Base-by-base conservation (phyloP, 2,329 filamentous ascomycete genomes). In the Colletotrichum sp. region DNA sequence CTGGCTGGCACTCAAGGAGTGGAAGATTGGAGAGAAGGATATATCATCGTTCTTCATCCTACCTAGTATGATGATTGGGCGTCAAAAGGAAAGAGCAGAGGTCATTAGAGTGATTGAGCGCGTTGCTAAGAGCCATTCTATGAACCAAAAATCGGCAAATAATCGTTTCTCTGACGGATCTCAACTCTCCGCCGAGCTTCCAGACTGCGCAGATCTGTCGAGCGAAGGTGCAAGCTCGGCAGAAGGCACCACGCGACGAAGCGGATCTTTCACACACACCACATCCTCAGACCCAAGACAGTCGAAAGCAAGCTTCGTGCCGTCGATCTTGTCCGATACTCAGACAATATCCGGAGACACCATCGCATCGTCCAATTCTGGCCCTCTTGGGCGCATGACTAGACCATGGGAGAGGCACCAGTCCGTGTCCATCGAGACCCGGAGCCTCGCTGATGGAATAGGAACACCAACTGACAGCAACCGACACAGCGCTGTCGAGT, bases 21-120 rank as follows among this genome's bases (percentile, higher is more conserved):
- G 95, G 88, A 89, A 91, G 78, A 93, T 98, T 76, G 96, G 92
- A 15, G 92, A 93, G n/a, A 95, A 93, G 74, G 96, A 99, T 83
- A 92, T 98, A 0, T 98, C 95, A 1, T 98, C 96, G 6, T 97
- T 98, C 82, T 98, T 98, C 85, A 94, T 96, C 79, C 89, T 98
- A 25, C 96, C 96, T 0, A 91, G 92, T 1, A 89, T 90, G 74
- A 95, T 98, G 89, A 94, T 98, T 78, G 96, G 96, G 5, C 92
- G 96, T 44, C 89, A 93, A 34, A 88, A 91, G 77, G 95, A 98
- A 82, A 92, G 92, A 57, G 88, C 93, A 63, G 90, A 91, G 49
- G 91, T 98, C 11, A 85, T 96, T 52, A 90, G 89, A 78, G 90
- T 97, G 44, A 95, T 98, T 66, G 93, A 98, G 78, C 93, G 92